Evolutionary conservation across 2,329 filamentous ascomycete species (phyloP).

Genomic region (Ophiosphaerella herpotricha): DNA sequence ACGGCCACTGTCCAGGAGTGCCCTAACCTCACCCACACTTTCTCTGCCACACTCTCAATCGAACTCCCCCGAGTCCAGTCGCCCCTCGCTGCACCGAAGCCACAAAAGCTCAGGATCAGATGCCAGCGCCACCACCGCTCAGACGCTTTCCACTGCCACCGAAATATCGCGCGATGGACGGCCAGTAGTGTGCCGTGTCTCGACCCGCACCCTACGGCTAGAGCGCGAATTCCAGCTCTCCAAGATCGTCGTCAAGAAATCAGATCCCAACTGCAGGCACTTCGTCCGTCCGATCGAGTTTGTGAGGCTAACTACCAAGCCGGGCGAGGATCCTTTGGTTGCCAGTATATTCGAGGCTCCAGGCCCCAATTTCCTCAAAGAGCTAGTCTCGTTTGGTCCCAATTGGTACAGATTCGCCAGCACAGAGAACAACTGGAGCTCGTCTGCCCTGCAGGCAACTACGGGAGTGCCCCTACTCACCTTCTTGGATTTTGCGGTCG

Average conservation of each 20-base stretch:
- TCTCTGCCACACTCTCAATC: constrained; percentile 11
- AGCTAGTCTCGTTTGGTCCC: constrained; percentile 77
- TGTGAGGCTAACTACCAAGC: constrained; percentile 69
- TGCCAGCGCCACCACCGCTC: constrained; percentile 44
- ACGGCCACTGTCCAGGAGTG: constrained; percentile 32
- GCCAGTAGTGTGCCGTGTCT: constrained; percentile 79
- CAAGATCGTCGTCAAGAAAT: constrained; percentile 70
- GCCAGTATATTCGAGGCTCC: constrained; percentile 82
- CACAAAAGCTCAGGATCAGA: constrained; percentile 45
- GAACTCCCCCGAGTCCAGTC: constrained; percentile 36
- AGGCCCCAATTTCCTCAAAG: constrained; percentile 72
- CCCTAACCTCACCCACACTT: constrained; percentile 24
- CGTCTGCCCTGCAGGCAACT: constrained; percentile 31
- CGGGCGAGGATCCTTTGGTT: constrained; percentile 73
- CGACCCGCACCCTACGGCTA: constrained; percentile 78
- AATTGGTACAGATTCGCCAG: constrained; percentile 46
- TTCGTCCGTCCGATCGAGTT: constrained; percentile 83
- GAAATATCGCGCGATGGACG: constrained; percentile 44
- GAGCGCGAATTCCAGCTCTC: constrained; percentile 87
- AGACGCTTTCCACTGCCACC: constrained; percentile 56
- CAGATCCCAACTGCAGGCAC: constrained; percentile 74
- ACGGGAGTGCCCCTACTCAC: constrained; percentile 70
- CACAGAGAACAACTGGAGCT: constrained; percentile 20
- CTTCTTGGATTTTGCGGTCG: constrained; percentile 91
- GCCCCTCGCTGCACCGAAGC: constrained; percentile 29